These are phyloP conservation scores for Boletales sp. DNA, from an alignment of 768 basidiomycete species.

Conservation along the genomic window DNA sequence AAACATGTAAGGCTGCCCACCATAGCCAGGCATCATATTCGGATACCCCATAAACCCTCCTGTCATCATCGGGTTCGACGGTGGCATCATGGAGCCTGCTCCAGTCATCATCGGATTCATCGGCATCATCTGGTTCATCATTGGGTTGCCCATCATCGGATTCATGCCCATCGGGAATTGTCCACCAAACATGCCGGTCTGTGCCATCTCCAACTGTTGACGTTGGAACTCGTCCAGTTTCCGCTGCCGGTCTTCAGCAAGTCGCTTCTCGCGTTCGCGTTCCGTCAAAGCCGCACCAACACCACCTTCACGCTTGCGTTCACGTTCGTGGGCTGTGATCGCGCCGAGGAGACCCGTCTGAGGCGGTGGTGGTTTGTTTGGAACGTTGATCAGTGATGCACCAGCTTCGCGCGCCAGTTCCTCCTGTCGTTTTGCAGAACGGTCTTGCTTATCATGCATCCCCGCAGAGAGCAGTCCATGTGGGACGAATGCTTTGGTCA, in stretches of 20 bases:
- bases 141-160: slow-evolving; percentile 74
- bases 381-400: slow-evolving; percentile 92
- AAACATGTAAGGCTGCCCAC: slow-evolving; percentile 76
- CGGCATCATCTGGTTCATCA: slow-evolving; percentile 46
- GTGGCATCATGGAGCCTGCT: slow-evolving; percentile 48
- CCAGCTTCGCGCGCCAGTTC: slow-evolving; percentile 90
- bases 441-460: slow-evolving; percentile 91
- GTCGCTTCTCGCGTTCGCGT: slow-evolving; percentile 86
- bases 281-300: slow-evolving; percentile 94
- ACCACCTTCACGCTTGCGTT: slow-evolving; percentile 91
- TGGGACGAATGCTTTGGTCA: slow-evolving; percentile 93
- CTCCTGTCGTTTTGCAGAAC: slow-evolving; percentile 94
- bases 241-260: slow-evolving; percentile 90
- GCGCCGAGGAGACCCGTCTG: slow-evolving; percentile 95
- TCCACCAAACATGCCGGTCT: slow-evolving; percentile 69
- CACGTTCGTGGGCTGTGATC: slow-evolving; percentile 92
- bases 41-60: slow-evolving; percentile 46
- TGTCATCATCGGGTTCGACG: slow-evolving; percentile 49
- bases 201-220: slow-evolving; percentile 88
- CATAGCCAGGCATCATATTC: slow-evolving; percentile 38
- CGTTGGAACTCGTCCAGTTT: slow-evolving; percentile 89
- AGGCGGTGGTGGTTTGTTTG: slow-evolving; percentile 89
- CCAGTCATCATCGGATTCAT: slow-evolving; percentile 58
- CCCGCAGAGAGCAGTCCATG: slow-evolving; percentile 94
- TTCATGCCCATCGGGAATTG: slow-evolving; percentile 46